Evolutionary conservation across 2,329 filamentous ascomycete species (phyloP).

Genomic region (Mycosphaerella sp.): DNA sequence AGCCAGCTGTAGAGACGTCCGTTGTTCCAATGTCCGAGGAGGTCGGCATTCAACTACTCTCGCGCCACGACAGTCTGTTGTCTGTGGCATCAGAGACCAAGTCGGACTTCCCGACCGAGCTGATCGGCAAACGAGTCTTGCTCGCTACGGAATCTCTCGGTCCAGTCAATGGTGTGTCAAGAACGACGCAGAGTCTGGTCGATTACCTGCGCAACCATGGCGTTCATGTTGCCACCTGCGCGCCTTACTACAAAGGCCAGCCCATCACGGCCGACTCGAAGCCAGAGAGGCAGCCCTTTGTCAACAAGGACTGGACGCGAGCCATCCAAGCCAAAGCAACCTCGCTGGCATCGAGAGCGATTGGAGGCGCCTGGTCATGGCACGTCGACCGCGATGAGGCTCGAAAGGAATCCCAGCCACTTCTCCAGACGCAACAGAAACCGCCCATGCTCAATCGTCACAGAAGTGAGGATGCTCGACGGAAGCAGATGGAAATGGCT

Average conservation of each 20-base stretch:
- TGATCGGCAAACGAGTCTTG: constrained; percentile 58
- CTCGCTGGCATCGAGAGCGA: constrained; percentile 30
- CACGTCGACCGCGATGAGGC: constrained; percentile 27
- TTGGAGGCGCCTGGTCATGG: constrained; percentile 33
- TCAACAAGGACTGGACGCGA: constrained; percentile 33
- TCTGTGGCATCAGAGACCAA: neutral
- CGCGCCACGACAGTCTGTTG: constrained; percentile 8
- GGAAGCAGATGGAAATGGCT: constrained; percentile 30
- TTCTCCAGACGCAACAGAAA: constrained; percentile 16
- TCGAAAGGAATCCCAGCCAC: constrained; percentile 17
- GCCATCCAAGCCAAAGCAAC: constrained; percentile 31
- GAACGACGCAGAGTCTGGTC: constrained; percentile 63
- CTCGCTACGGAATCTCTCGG: constrained; percentile 67
- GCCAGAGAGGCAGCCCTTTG: constrained; percentile 27
- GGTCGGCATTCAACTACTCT: neutral
- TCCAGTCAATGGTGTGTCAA: constrained; percentile 66
- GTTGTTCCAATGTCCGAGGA: constrained; percentile 9
- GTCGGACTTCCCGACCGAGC: constrained; percentile 38
- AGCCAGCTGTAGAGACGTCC: neutral
- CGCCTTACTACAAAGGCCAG: constrained; percentile 52
- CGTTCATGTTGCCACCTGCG: constrained; percentile 60
- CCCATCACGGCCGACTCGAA: constrained; percentile 38
- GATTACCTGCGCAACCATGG: constrained; percentile 60
- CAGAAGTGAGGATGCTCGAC: constrained; percentile 24
- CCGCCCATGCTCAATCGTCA: constrained; percentile 29